phyloP scores from a whole-genome alignment of 2,329 filamentous ascomycete genomes.

The Dactylellina drechsleri region DNA sequence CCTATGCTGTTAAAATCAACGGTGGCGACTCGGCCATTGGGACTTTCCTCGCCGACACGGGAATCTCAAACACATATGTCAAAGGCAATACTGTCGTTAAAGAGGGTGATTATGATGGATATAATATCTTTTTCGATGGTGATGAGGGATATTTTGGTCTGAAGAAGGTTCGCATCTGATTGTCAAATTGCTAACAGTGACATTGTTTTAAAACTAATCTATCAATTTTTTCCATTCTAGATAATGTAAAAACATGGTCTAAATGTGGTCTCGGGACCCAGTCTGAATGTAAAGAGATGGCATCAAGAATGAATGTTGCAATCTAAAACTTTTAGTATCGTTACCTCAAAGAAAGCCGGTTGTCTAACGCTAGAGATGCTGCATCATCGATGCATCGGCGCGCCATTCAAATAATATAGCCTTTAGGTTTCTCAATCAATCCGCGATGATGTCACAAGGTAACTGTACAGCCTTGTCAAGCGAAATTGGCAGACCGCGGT shows the following conservation, averaged over 20 bases:
- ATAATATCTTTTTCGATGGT: slow-evolving; percentile 37
- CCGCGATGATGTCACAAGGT: slow-evolving; percentile 11
- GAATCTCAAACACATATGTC: slow-evolving; percentile 32
- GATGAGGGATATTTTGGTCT: slow-evolving; percentile 41
- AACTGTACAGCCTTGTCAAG: slow-evolving; percentile 49
- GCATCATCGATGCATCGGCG: too few species aligned
- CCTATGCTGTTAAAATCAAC: slow-evolving; percentile 30
- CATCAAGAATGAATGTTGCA: too few species aligned
- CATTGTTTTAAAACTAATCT: too few species aligned
- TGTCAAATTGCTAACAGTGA: too few species aligned
- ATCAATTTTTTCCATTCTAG: too few species aligned
- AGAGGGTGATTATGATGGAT: slow-evolving; percentile 34
- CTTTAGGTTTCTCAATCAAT: not conserved
- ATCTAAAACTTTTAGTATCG: too few species aligned
- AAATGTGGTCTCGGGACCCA: too few species aligned
- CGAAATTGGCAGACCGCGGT: slow-evolving; percentile 47
- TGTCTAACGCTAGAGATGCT: too few species aligned
- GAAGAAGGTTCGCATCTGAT: not conserved
- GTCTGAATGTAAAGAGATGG: too few species aligned
- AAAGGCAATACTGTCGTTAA: slow-evolving; percentile 9
- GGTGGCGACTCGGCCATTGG: slow-evolving; percentile 5
- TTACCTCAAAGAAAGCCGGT: too few species aligned
- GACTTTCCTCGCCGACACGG: slow-evolving; percentile 38
- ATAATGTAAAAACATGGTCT: too few species aligned
- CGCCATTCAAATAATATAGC: too few species aligned